A percentile compares a stretch with the other conserved stretches of the same genome.
Evolutionary conservation across 2,329 filamentous ascomycete genomes (phyloP).

Genomic region (Talaromyces marneffei): DNA sequence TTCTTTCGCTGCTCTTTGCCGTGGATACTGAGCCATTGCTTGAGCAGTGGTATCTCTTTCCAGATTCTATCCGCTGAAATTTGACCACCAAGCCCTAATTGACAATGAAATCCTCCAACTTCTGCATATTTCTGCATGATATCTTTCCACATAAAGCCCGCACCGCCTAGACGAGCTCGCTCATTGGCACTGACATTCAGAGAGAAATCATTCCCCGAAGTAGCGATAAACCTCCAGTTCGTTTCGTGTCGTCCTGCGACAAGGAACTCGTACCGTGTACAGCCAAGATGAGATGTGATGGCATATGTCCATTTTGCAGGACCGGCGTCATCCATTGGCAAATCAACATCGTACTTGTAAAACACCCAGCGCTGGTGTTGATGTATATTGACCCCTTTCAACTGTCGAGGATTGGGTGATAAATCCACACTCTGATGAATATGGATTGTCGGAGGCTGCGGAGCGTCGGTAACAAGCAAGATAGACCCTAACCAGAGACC

Average conservation of each 20-base stretch:
- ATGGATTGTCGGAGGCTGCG: conserved; percentile 92
- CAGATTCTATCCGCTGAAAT: conserved; percentile 93
- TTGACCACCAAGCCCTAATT: conserved; percentile 86
- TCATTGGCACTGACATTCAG: conserved; percentile 82
- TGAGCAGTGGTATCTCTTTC: conserved; percentile 89
- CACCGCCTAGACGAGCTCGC: conserved; percentile 74
- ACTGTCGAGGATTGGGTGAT: conserved; percentile 83
- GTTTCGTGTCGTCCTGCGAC: conserved; percentile 85
- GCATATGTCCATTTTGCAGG: conserved; percentile 94
- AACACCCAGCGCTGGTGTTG: conserved; percentile 93
- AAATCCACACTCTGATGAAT: conserved; percentile 85
- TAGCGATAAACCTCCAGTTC: conserved; percentile 92
- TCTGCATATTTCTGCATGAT: conserved; percentile 96
- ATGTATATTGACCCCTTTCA: conserved; percentile 74
- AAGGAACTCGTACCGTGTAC: conserved; percentile 96
- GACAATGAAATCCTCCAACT: conserved; percentile 90
- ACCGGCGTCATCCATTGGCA: conserved; percentile 76
- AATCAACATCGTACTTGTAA: conserved; percentile 86
- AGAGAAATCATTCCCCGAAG: conserved; percentile 94
- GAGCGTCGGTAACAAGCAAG: conserved; percentile 81
- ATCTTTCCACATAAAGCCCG: conserved; percentile 98
- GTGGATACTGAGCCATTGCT: conserved; percentile 90
- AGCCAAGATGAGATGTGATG: conserved; percentile 92
- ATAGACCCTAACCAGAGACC: conserved; percentile 92
- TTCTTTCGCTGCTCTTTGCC: conserved; percentile 91